These are phyloP conservation scores for Cunninghamia lanceolata DNA, from an alignment of 75 land plant species.

Conservation along the genomic window DNA sequence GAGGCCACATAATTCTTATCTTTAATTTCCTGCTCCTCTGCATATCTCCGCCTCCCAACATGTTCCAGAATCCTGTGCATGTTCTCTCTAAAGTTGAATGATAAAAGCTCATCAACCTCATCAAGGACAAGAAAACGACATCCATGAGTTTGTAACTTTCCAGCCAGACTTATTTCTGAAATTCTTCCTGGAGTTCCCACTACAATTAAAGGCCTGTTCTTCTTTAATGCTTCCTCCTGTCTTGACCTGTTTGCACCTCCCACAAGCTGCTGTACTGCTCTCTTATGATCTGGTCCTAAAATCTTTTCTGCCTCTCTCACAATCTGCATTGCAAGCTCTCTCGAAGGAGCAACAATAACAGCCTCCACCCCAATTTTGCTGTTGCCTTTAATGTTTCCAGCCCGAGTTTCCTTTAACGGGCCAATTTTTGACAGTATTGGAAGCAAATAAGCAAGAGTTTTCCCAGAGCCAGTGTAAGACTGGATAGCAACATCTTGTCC, in stretches of 20 bases:
- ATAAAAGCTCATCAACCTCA: slow-evolving; percentile 89
- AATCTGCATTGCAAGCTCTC: slow-evolving; percentile 97
- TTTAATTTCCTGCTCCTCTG: slow-evolving; percentile 13
- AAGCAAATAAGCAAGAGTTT: slow-evolving; percentile 93
- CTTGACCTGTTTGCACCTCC: slow-evolving; percentile 88
- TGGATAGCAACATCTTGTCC: slow-evolving; percentile 94
- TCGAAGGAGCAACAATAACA: slow-evolving; percentile 89
- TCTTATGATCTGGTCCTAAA: slow-evolving; percentile 66
- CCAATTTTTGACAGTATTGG: slow-evolving; percentile 78
- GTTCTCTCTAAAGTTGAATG: slow-evolving; percentile 77
- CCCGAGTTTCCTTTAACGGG: slow-evolving; percentile 36
- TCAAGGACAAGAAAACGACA: slow-evolving; percentile 89
- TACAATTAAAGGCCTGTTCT: slow-evolving; percentile 85
- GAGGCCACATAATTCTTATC: slow-evolving; percentile 11
- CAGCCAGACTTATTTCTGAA: slow-evolving; percentile 85
- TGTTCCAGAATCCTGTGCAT: slow-evolving; percentile 94
- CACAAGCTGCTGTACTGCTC: slow-evolving; percentile 85
- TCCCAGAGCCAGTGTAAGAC: slow-evolving; percentile 96
- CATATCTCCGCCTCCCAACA: slow-evolving; percentile 66
- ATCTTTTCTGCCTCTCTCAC: slow-evolving; percentile 87
- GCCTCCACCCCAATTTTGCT: slow-evolving; percentile 67
- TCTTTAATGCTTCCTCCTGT: slow-evolving; percentile 90
- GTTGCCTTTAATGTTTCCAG: slow-evolving; percentile 8
- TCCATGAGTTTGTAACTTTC: slow-evolving; percentile 91
- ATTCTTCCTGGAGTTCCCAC: slow-evolving; percentile 97